Evolutionary conservation across 2,329 filamentous ascomycete species (phyloP), one percentile per base, ranked within the genome.

Genomic region (Cordyceps farinosa): DNA sequence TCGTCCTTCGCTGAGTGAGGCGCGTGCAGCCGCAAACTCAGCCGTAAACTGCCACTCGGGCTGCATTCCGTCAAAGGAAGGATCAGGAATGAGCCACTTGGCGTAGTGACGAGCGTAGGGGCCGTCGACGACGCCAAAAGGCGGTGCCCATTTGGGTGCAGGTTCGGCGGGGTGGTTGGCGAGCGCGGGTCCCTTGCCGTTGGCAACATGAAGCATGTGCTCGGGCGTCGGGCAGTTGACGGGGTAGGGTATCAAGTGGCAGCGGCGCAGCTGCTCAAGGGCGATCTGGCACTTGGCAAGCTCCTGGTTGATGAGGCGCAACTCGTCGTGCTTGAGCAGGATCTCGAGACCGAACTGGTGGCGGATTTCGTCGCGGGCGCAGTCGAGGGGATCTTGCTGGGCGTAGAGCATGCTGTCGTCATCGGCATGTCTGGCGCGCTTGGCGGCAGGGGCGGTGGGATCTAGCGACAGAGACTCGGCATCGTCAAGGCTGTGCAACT

Each of bases 21-120:
- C 76, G 60, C 84, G 82, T 65, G 76, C 75, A 63, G 77, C 77
- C 45, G 75, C 72, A 57, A 74, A 70, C 64, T 81, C 80, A 64
- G 74, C 67, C 54, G 76, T 74, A 38, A 76, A 76, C 63, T 78
- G 76, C 70, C 76, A 75, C 68, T 83, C 79, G 51, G 79, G 79
- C 64, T 82, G 77, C 45, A 82, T 73, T 64, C 89, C 90, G 74
- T 97, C 94, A 75, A 98, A 98, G 55, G 86, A 86, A 63, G 90
- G 85, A 76, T 97, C 92, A 58, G 90, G 91, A 65, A 98, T 88
- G 68, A 99, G 86, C 95, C 95, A 99, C 80, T 91, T 92, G 73
- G 92, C 88, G 77, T 97, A 97, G 78, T 98, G 95, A 69, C 92
- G 88, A 65, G 92, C 89, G 77, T 98, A 98, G 2, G 95, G 93